Conservation (phyloP, 2,329 filamentous ascomycete genomes). For the Nemania sp. region DNA sequence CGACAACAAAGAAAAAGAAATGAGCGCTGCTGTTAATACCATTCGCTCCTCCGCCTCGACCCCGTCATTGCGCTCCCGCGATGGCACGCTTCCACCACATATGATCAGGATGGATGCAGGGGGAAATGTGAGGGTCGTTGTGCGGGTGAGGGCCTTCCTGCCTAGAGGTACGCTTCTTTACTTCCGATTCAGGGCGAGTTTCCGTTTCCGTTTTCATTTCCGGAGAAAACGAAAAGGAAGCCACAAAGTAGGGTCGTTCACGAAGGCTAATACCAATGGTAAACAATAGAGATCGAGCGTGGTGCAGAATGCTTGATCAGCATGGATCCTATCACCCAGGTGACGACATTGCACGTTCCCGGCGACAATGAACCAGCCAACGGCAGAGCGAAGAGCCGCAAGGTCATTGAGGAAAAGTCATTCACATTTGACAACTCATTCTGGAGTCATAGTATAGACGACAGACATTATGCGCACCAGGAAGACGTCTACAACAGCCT, state of each 20-base stretch:
- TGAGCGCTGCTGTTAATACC: constrained; percentile 26
- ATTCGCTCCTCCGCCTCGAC: constrained; percentile 72
- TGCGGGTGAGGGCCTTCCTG: constrained; percentile 78
- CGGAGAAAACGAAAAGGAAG: background rate
- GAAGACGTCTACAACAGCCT: constrained; percentile 92
- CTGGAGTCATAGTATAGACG: constrained; percentile 84
- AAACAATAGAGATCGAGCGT: constrained; percentile 71
- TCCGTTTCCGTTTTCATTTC: too few species aligned
- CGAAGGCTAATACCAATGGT: constrained; percentile 6
- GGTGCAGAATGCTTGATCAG: constrained; percentile 82
- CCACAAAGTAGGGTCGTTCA: constrained; percentile 13
- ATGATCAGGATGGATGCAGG: constrained; percentile 62
- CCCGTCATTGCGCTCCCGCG: constrained; percentile 74
- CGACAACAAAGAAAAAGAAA: constrained; percentile 12
- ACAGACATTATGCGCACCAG: constrained; percentile 87
- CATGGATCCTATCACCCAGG: constrained; percentile 87
- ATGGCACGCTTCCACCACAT: constrained; percentile 63
- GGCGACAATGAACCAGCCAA: constrained; percentile 58
- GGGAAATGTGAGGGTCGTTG: constrained; percentile 81
- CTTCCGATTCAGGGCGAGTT: background rate
- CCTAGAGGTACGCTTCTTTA: constrained; percentile 64
- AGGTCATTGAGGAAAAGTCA: constrained; percentile 79
- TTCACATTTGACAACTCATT: constrained; percentile 99
- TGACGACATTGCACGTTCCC: constrained; percentile 78
- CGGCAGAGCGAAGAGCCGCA: constrained; percentile 66